Evolutionary conservation across 1,139 yeast species (phyloP).

Genomic region (Candida albicans): DNA sequence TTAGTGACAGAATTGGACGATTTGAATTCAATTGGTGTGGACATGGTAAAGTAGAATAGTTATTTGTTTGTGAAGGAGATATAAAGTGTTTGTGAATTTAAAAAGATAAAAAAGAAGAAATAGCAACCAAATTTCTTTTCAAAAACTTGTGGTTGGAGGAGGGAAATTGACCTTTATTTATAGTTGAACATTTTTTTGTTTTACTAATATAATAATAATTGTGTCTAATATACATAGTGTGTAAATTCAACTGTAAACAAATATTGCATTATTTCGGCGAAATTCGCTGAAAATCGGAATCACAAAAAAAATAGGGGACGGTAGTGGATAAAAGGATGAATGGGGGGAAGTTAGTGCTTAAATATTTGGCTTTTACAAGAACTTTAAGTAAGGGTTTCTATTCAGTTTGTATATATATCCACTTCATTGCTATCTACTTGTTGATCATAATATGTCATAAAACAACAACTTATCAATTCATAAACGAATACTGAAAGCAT

Average conservation of each 20-base stretch:
- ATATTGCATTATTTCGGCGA: not conserved
- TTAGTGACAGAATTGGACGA: slow-evolving; percentile 61
- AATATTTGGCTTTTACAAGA: too few species aligned
- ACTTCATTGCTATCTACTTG: too few species aligned
- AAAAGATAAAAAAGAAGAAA: slow-evolving; percentile 1
- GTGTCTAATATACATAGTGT: not conserved
- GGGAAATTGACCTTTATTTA: not conserved
- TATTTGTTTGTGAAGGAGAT: not conserved
- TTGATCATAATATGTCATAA: too few species aligned
- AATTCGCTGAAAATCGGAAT: not conserved
- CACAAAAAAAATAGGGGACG: not conserved
- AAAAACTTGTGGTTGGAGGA: not conserved
- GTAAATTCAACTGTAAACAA: not conserved
- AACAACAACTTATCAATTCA: too few species aligned
- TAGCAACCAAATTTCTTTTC: not conserved
- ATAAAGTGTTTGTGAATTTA: not conserved
- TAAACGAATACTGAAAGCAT: too few species aligned
- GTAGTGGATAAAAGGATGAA: not conserved
- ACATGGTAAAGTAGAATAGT: slow-evolving; percentile 5
- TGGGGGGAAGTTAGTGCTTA: too few species aligned
- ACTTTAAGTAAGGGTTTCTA: too few species aligned
- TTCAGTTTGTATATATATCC: too few species aligned
- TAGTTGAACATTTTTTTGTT: not conserved
- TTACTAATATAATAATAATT: not conserved
- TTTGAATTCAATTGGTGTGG: slow-evolving; percentile 51